Evolutionary conservation across 1,284 basidiomycete genomes (phyloP).

Genomic region (Leccinum pallidistipes): DNA sequence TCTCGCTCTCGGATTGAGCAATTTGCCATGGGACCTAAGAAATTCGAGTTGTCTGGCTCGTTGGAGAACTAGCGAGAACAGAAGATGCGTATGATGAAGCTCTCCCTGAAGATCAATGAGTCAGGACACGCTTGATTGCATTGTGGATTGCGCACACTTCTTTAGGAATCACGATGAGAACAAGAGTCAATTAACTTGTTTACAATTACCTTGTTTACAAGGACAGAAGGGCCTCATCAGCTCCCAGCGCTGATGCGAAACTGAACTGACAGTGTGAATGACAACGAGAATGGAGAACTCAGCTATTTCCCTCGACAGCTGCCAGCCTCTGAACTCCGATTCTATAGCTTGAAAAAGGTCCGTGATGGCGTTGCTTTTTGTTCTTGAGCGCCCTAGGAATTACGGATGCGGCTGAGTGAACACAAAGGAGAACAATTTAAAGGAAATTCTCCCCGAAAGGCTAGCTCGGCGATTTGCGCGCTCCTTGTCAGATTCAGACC

Average conservation of each 20-base stretch:
- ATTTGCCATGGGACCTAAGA: too few species aligned
- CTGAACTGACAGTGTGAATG: slow-evolving; percentile 13
- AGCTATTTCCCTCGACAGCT: slow-evolving; percentile 19
- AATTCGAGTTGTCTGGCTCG: too few species aligned
- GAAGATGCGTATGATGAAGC: too few species aligned
- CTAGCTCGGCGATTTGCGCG: background rate
- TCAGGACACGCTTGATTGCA: too few species aligned
- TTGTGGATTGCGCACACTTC: too few species aligned
- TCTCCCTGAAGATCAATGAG: too few species aligned
- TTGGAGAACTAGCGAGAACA: too few species aligned
- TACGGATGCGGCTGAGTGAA: background rate
- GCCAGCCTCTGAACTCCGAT: slow-evolving; percentile 7
- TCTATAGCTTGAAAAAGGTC: background rate
- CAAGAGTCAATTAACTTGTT: too few species aligned
- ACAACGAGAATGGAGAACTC: slow-evolving; percentile 26
- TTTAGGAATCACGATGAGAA: too few species aligned
- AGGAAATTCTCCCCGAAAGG: background rate
- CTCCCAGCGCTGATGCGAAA: slow-evolving; percentile 5
- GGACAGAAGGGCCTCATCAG: slow-evolving; percentile 25
- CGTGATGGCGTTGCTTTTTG: background rate
- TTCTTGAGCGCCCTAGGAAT: background rate
- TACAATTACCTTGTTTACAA: too few species aligned
- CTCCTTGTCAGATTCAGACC: background rate
- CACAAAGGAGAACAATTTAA: background rate
- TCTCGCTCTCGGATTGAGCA: too few species aligned